Base-by-base conservation (phyloP, 2,329 filamentous ascomycete genomes). In the Aspergillus sp. region DNA sequence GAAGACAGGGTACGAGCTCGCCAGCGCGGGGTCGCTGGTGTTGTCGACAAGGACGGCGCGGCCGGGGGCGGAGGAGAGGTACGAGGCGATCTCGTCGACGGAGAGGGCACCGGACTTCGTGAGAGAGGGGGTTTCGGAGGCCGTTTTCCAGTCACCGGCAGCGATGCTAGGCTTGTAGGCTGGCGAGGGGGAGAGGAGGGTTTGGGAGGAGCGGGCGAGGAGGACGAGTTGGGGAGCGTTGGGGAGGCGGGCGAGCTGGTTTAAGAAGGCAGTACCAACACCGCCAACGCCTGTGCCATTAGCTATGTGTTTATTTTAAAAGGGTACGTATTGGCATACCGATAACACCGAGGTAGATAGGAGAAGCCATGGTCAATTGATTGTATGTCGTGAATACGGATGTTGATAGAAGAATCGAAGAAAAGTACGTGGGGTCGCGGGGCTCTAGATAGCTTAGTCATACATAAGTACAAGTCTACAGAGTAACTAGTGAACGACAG, bases 1-100 rank as follows among this genome's bases (percentile, higher is more conserved):
- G 69, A 95, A 88, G 42, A 79, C 69, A 1, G 93, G 90, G 70
- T 98, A 98, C 25, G 81, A 73, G 52, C 87, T 81, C 43, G 91
- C 93, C 25, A 98, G 79, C 54, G 86, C 84, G 60, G 91, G 85
- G 58, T 88, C 90, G 71, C 88, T 94, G 45, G 93, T 98, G 75
- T 97, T 97, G 78, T 98, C 93, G 56, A 98, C 84, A 25, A 98
- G 76, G 41, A 98, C 77, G 39, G 86, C 83, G 65, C 86, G 88
- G 51, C 83, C 81, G 2, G 90, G 89, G 1, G 89, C 86, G 39
- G 80, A 79, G 50, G 83, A 80, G 41, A 98, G 84, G 70, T 88
- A 94, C 30, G 85, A 81, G 55, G 85, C 81, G 35, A 94, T 79
- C 60, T 91, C 79, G 39, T 85, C 68, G 41, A 89, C 77, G 33